A percentile compares a stretch with the other conserved stretches of the same genome.
These are phyloP conservation scores for Fusarium bulbicola DNA, from an alignment of 2,329 filamentous ascomycete genomes.

Conservation along the genomic window DNA sequence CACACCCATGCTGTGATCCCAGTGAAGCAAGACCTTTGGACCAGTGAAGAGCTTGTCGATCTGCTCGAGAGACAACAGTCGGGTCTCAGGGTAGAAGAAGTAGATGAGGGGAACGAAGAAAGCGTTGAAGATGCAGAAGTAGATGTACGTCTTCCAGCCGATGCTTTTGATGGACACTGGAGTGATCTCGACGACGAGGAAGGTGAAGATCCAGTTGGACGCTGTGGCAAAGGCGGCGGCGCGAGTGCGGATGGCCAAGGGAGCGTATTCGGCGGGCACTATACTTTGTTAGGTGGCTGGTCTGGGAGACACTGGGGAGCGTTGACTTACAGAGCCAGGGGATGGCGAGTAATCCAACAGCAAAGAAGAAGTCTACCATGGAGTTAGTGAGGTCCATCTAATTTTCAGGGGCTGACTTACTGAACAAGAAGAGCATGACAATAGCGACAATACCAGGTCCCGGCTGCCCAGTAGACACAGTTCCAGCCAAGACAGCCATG, in stretches of 20 bases:
- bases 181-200: conserved; percentile 51
- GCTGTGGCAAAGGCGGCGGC: conserved; percentile 51
- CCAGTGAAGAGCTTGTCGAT: conserved; percentile 54
- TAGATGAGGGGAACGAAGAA: conserved; percentile 55
- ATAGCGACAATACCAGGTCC: conserved; percentile 53
- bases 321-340: conserved; percentile 46
- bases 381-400: background rate
- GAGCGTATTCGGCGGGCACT: conserved; percentile 56
- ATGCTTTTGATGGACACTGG: conserved; percentile 50
- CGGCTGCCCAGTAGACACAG: conserved; percentile 50
- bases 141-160: conserved; percentile 51
- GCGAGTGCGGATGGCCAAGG: conserved; percentile 50
- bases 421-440: conserved; percentile 56
- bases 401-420: background rate
- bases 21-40: conserved; percentile 44
- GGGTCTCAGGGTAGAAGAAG: conserved; percentile 60
- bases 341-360: conserved; percentile 52
- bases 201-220: conserved; percentile 50
- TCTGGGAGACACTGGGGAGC: accelerated
- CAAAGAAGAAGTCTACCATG: conserved; percentile 50
- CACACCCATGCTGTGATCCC: conserved; percentile 46
- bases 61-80: conserved; percentile 58
- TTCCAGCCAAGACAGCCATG: conserved; percentile 58
- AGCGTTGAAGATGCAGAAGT: conserved; percentile 51
- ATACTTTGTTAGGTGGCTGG: background rate